phyloP scores from a whole-genome alignment of 257 asterid species.

The Solanum appendiculatum region DNA sequence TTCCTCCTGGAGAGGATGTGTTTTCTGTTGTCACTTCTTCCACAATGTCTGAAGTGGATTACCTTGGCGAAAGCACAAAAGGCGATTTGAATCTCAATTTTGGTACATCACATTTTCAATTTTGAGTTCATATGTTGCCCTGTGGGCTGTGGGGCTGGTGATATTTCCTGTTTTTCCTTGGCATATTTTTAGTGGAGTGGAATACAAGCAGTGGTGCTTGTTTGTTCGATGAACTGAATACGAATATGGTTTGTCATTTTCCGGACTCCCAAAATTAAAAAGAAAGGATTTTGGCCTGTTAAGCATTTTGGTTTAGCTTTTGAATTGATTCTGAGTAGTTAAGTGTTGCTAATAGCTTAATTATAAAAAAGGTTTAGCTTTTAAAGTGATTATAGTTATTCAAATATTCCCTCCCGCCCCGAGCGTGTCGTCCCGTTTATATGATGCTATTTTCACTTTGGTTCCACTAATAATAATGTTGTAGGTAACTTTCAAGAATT shows the following conservation, averaged over 20 bases:
- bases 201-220: not conserved
- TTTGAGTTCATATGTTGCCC: not conserved
- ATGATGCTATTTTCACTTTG: not conserved
- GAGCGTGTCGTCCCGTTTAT: not conserved
- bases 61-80: slow-evolving; percentile 84
- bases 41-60: slow-evolving; percentile 40
- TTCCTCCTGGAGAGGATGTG: slow-evolving; percentile 13
- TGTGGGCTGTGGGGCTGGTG: not conserved
- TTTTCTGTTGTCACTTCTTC: slow-evolving; percentile 45
- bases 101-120: not conserved
- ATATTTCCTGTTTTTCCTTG: not conserved
- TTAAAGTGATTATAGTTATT: not conserved
- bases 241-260: not conserved
- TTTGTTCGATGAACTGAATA: not conserved
- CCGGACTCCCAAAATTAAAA: not conserved
- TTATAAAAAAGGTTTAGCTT: not conserved
- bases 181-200: not conserved
- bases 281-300: not conserved
- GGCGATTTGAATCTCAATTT: slow-evolving; percentile 58
- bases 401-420: not conserved
- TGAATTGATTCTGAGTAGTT: not conserved
- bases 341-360: not conserved
- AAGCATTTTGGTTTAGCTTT: not conserved
- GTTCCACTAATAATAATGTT: not conserved
- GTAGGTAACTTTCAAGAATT: not conserved